Evolutionary conservation across 257 asterid genomes (phyloP).

Genomic region (Solanum bukasovii): DNA sequence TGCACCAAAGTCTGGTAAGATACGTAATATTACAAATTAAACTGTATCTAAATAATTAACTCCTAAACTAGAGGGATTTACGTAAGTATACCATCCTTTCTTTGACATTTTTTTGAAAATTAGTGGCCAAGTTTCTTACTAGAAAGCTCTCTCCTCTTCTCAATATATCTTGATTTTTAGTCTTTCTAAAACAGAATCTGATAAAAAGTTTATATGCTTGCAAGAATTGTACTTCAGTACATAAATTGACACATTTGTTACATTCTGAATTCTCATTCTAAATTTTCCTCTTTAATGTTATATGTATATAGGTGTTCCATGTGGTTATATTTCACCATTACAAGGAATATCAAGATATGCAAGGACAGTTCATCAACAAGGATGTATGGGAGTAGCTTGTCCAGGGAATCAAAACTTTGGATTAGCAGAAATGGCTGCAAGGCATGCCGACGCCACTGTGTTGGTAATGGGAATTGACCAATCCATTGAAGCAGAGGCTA

Average conservation of each 20-base stretch:
- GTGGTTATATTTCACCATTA: constrained; percentile 58
- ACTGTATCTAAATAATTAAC: too few species aligned
- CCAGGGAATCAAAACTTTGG: constrained; percentile 28
- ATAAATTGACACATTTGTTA: neutral
- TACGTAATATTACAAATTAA: too few species aligned
- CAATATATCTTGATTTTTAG: neutral
- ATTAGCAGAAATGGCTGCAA: constrained; percentile 57
- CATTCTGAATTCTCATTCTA: neutral
- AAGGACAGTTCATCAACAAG: constrained; percentile 45
- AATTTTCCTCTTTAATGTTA: neutral
- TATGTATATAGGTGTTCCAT: constrained; percentile 42
- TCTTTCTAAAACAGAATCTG: neutral
- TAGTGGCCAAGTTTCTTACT: neutral
- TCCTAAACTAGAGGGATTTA: too few species aligned
- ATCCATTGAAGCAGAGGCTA: constrained; percentile 57
- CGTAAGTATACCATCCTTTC: neutral
- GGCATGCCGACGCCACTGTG: constrained; percentile 64
- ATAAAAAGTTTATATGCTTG: neutral
- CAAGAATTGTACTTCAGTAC: neutral
- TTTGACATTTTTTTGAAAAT: neutral
- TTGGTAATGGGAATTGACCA: constrained; percentile 73
- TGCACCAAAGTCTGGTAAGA: neutral
- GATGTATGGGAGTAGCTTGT: constrained; percentile 50
- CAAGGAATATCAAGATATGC: constrained; percentile 71
- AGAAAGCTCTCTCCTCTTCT: neutral